A percentile compares a stretch with the other conserved stretches of the same genome.
Conservation (phyloP, 306 rosid species). For the Cucumis cinereus region DNA sequence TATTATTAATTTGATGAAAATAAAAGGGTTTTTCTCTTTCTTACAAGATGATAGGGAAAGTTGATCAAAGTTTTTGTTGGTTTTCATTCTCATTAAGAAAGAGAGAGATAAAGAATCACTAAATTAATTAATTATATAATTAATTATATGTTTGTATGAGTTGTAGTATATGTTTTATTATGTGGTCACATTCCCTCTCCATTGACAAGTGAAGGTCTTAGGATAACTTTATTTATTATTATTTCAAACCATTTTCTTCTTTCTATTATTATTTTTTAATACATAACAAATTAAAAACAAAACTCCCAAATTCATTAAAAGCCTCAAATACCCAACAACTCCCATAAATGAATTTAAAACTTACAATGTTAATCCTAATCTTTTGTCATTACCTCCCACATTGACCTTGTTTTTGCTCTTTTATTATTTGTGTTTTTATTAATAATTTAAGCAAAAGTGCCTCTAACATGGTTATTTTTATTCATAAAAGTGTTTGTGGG, state of each 20-base stretch:
- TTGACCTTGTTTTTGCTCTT: background rate
- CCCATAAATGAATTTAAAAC: background rate
- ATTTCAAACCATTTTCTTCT: background rate
- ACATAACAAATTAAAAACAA: background rate
- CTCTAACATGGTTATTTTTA: background rate
- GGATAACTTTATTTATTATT: conserved; percentile 16
- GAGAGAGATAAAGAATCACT: background rate
- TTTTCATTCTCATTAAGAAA: background rate
- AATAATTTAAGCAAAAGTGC: background rate
- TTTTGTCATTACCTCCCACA: background rate
- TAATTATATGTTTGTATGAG: conserved; percentile 2
- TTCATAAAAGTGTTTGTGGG: background rate
- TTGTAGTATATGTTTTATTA: background rate
- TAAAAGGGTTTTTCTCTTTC: background rate
- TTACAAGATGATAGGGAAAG: background rate
- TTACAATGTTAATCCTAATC: background rate
- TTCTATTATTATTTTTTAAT: background rate
- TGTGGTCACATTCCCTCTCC: conserved; percentile 15
- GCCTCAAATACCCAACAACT: conserved; percentile 5
- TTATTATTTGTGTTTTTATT: background rate
- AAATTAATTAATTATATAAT: background rate
- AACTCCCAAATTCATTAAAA: background rate
- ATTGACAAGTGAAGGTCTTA: conserved; percentile 2
- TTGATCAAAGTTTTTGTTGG: background rate
- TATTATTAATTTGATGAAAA: background rate